phyloP scores from a whole-genome alignment of 2,329 filamentous ascomycete genomes.

The Biscogniauxia marginata region DNA sequence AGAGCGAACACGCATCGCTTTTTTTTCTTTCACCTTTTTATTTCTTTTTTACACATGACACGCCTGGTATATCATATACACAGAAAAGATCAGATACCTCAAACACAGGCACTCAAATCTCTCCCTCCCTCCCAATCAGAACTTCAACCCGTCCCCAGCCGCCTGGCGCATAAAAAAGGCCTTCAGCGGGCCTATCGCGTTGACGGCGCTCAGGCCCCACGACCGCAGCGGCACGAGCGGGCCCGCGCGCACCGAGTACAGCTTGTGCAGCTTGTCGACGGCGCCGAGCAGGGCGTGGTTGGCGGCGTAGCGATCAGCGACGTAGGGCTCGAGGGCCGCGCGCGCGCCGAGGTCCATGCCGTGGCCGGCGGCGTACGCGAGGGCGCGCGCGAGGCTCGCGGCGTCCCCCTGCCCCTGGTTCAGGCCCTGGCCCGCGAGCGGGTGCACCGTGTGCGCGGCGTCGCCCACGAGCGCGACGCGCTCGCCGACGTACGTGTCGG shows the following conservation, averaged over 20 bases:
- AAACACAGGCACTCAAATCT: too few species aligned
- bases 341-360: slow-evolving; percentile 84
- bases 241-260: slow-evolving; percentile 79
- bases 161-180: slow-evolving; percentile 79
- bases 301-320: slow-evolving; percentile 73
- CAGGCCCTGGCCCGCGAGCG: slow-evolving; percentile 88
- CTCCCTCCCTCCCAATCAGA: too few species aligned
- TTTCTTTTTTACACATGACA: slow-evolving; percentile 8
- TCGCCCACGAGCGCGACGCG: slow-evolving; percentile 92
- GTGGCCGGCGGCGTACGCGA: slow-evolving; percentile 74
- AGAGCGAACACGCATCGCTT: too few species aligned
- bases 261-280: slow-evolving; percentile 87
- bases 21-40: too few species aligned
- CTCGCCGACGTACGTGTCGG: slow-evolving; percentile 88
- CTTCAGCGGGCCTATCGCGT: slow-evolving; percentile 74
- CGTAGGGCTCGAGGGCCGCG: slow-evolving; percentile 79
- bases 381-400: slow-evolving; percentile 70
- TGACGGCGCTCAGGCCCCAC: slow-evolving; percentile 72
- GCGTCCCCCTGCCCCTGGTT: slow-evolving; percentile 93
- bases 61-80: slow-evolving; percentile 3
- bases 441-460: slow-evolving; percentile 92
- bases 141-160: slow-evolving; percentile 47
- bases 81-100: background rate
- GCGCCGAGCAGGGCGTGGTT: slow-evolving; percentile 79
- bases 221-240: slow-evolving; percentile 80